Conservation (phyloP, 352 stramenopile genomes). For the Aphanomyces astaci region DNA sequence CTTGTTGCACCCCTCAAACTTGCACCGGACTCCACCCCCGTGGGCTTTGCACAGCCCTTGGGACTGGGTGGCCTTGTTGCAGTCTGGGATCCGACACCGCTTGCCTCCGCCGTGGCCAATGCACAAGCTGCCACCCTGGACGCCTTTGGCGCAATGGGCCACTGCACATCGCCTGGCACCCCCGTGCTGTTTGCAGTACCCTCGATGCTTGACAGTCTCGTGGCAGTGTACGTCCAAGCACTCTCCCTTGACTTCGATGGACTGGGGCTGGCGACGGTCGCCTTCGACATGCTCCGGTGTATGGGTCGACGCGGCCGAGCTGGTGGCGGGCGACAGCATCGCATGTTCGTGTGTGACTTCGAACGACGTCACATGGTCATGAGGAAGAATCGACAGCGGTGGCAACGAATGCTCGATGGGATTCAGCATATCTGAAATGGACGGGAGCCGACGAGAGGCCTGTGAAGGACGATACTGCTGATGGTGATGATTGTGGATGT, state of each 20-base stretch:
- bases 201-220: constrained; percentile 27
- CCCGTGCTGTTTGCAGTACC: constrained; percentile 22
- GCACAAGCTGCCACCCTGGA: constrained; percentile 22
- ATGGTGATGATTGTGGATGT: too few species aligned
- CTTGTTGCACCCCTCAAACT: constrained; percentile 24
- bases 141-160: constrained; percentile 15
- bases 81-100: constrained; percentile 20
- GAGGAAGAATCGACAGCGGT: too few species aligned
- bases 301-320: not conserved
- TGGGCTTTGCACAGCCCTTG: too few species aligned
- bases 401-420: too few species aligned
- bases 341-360: too few species aligned
- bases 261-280: not conserved
- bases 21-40: constrained; percentile 22
- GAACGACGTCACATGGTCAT: too few species aligned
- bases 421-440: too few species aligned
- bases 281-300: not conserved
- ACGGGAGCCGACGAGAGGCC: too few species aligned
- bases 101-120: constrained; percentile 23
- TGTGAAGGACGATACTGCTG: too few species aligned
- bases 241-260: not conserved
- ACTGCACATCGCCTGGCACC: constrained; percentile 9
- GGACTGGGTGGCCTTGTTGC: constrained; percentile 20
- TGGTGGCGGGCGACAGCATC: not conserved
- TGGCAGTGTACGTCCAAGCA: constrained; percentile 21